phyloP scores from a whole-genome alignment of 305 asterid species.

The Euphrasia arctica region DNA sequence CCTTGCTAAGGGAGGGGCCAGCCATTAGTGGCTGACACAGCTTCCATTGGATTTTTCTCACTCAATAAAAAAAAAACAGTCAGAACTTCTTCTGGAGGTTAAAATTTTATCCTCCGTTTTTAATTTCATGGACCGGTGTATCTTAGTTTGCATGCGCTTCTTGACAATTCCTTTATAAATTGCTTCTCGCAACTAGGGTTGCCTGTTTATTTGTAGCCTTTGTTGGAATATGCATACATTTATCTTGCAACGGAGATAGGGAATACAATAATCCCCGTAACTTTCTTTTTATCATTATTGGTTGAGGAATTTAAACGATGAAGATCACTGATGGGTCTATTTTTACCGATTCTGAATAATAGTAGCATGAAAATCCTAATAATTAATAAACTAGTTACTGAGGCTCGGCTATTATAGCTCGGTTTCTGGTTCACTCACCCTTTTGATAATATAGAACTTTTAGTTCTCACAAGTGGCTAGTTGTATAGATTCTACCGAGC shows the following conservation, averaged over 20 bases:
- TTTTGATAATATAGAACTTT: no score
- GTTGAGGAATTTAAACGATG: not conserved
- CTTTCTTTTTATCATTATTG: not conserved
- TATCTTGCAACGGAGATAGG: not conserved
- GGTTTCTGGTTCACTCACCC: no score
- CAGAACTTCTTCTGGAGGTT: not conserved
- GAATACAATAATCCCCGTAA: not conserved
- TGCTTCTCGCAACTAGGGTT: not conserved
- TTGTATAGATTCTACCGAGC: no score
- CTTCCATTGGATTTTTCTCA: slow-evolving; percentile 15
- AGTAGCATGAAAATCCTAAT: no score
- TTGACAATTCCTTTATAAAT: not conserved
- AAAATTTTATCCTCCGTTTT: not conserved
- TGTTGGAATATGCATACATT: not conserved
- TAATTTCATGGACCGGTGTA: not conserved
- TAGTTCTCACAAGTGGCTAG: no score
- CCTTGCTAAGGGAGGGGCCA: slow-evolving; percentile 63
- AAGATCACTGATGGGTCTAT: no score
- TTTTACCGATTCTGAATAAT: no score
- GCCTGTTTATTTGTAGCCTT: not conserved
- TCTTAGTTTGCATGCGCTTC: not conserved
- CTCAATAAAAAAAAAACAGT: not conserved
- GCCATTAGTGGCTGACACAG: slow-evolving; percentile 37
- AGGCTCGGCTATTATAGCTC: no score
- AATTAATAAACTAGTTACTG: no score